Evolutionary conservation across 1,284 basidiomycete species (phyloP).

Genomic region (Apiotrichum sp.): DNA sequence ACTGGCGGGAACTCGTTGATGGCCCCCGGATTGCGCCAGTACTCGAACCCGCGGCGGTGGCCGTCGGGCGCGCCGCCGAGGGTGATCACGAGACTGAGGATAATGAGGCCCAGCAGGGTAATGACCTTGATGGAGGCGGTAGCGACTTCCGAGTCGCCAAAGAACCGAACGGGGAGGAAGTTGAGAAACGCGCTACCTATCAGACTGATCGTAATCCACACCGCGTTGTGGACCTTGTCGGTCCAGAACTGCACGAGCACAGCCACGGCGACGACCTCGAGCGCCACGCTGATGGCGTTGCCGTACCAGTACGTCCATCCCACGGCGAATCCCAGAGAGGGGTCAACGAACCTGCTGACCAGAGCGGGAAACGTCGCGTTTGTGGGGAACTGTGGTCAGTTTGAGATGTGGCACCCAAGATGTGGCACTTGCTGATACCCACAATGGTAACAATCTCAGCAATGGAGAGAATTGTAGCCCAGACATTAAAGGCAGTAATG

Average conservation of each 20-base stretch:
- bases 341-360: constrained; percentile 47
- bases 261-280: constrained; percentile 68
- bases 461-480: constrained; percentile 1
- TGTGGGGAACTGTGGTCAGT: constrained; percentile 9
- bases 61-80: constrained; percentile 46
- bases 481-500: constrained; percentile 7
- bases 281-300: constrained; percentile 60
- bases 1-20: constrained; percentile 47
- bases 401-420: background rate
- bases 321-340: constrained; percentile 70
- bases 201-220: constrained; percentile 58
- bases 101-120: constrained; percentile 52
- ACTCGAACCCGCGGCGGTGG: constrained; percentile 45
- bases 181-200: constrained; percentile 51
- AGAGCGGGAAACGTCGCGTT: constrained; percentile 6
- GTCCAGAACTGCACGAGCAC: constrained; percentile 71
- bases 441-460: too few relatives aligned
- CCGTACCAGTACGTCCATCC: constrained; percentile 79
- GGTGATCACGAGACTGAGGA: constrained; percentile 60
- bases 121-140: constrained; percentile 68
- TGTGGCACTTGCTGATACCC: too few relatives aligned
- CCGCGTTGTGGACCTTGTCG: constrained; percentile 57
- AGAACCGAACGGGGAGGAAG: constrained; percentile 15
- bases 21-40: constrained; percentile 49
- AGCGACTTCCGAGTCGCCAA: constrained; percentile 45